Evolutionary conservation across 1,284 basidiomycete species (phyloP).

Genomic region (Rhodotorula sp.): DNA sequence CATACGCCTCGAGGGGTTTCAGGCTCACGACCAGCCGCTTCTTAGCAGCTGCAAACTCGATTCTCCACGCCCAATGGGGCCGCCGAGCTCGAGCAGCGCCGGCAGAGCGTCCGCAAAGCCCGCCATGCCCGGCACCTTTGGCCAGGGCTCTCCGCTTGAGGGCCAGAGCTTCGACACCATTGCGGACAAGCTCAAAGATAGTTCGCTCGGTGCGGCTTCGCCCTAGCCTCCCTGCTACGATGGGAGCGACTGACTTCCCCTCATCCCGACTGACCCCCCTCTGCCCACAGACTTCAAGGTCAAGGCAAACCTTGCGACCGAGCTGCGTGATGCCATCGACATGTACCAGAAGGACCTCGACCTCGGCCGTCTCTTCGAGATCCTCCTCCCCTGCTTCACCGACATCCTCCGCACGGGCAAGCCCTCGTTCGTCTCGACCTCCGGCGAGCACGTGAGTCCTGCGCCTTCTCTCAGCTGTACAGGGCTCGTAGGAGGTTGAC

Average conservation of each 20-base stretch:
- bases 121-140: constrained; percentile 21
- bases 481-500: neutral
- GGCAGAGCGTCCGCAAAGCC: constrained; percentile 13
- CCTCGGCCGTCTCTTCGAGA: constrained; percentile 63
- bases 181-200: constrained; percentile 26
- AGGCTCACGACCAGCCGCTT: neutral
- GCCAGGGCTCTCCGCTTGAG: constrained; percentile 22
- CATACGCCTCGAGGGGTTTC: neutral
- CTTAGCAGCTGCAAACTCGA: neutral
- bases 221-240: no score
- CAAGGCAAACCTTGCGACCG: constrained; percentile 69
- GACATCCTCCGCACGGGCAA: constrained; percentile 76
- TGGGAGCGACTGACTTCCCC: neutral
- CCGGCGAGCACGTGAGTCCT: constrained; percentile 64
- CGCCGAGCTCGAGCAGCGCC: constrained; percentile 17
- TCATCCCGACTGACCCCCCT: neutral
- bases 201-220: constrained; percentile 2
- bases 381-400: constrained; percentile 72
- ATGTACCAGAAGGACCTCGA: constrained; percentile 73
- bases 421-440: constrained; percentile 74
- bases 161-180: constrained; percentile 31
- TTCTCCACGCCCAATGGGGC: constrained; percentile 2
- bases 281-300: constrained; percentile 35
- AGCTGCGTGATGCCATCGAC: constrained; percentile 85
- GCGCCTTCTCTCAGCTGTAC: neutral